Evolutionary conservation across 2,329 filamentous ascomycete genomes (phyloP).

Genomic region (Pleurostoma richardsiae): DNA sequence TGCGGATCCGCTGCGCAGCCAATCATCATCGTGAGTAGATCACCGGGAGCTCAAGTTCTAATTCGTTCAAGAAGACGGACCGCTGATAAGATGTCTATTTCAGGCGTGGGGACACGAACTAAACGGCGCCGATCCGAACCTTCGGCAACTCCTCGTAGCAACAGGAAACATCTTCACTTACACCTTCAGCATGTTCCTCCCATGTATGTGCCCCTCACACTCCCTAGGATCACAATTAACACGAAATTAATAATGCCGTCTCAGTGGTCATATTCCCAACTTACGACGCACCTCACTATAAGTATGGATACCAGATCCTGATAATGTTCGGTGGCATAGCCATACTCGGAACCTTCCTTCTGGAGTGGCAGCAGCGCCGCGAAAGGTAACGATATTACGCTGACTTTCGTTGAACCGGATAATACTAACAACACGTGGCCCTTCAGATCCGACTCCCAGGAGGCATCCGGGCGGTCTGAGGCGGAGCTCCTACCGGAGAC

Average conservation of each 20-base stretch:
- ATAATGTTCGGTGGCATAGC: conserved; percentile 24
- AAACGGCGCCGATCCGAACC: conserved; percentile 10
- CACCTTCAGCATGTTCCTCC: conserved; percentile 9
- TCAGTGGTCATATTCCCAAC: conserved; percentile 23
- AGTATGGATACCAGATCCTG: conserved; percentile 25
- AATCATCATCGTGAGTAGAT: conserved; percentile 14
- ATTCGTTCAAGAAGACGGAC: background rate
- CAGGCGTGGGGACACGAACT: conserved; percentile 12
- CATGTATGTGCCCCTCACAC: conserved; percentile 4
- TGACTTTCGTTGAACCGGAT: background rate
- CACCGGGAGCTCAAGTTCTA: no score
- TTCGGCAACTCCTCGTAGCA: conserved; percentile 13
- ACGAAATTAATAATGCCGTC: background rate
- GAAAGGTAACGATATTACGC: background rate
- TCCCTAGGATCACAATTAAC: background rate
- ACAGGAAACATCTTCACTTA: conserved; percentile 13
- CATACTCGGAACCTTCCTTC: conserved; percentile 6
- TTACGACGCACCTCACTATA: conserved; percentile 25
- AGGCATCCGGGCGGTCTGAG: no score
- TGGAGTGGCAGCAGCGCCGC: conserved; percentile 6
- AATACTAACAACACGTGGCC: no score
- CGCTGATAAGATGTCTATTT: background rate
- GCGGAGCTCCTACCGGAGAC: no score
- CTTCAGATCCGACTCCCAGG: no score
- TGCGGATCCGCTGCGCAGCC: conserved; percentile 12